These are phyloP conservation scores for Stemphylium beticola DNA, from an alignment of 2,329 filamentous ascomycete genomes.

Conservation along the genomic window DNA sequence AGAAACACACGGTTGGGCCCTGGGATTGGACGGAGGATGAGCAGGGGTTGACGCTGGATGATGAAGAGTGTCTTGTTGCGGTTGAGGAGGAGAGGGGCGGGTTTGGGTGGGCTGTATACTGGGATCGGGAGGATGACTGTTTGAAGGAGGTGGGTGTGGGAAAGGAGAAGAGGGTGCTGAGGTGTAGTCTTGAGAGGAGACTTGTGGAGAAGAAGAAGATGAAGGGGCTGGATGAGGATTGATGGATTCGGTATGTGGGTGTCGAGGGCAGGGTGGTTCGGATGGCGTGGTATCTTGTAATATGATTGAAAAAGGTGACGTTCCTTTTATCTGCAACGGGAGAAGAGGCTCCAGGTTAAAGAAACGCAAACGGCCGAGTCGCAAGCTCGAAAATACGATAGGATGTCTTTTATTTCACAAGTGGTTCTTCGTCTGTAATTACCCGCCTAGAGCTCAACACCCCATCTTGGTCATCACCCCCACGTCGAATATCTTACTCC, in stretches of 20 bases:
- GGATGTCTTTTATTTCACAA: no score
- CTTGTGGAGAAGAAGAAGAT: slow-evolving; percentile 32
- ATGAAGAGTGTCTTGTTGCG: slow-evolving; percentile 62
- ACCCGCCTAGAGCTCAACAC: no score
- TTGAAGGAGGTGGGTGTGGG: slow-evolving; percentile 48
- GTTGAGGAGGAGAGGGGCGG: slow-evolving; percentile 59
- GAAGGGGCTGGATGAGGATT: slow-evolving; percentile 22
- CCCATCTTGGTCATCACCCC: no score
- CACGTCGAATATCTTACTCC: slow-evolving; percentile 12
- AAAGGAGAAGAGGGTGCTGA: slow-evolving; percentile 50
- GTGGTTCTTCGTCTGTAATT: no score
- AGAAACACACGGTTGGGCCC: slow-evolving; percentile 74
- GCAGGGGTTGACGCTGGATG: slow-evolving; percentile 59
- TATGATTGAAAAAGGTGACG: no score
- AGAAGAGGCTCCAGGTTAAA: no score
- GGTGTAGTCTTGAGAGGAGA: slow-evolving; percentile 54
- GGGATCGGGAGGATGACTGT: slow-evolving; percentile 56
- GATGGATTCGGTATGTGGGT: background rate
- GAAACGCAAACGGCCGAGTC: no score
- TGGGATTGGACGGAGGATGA: slow-evolving; percentile 80
- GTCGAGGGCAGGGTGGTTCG: no score
- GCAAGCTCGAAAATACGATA: no score
- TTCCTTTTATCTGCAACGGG: no score
- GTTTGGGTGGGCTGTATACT: slow-evolving; percentile 61
- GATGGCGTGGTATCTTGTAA: no score